Base-by-base conservation (phyloP, 257 asterid genomes). In the Nicotiana knightiana region DNA sequence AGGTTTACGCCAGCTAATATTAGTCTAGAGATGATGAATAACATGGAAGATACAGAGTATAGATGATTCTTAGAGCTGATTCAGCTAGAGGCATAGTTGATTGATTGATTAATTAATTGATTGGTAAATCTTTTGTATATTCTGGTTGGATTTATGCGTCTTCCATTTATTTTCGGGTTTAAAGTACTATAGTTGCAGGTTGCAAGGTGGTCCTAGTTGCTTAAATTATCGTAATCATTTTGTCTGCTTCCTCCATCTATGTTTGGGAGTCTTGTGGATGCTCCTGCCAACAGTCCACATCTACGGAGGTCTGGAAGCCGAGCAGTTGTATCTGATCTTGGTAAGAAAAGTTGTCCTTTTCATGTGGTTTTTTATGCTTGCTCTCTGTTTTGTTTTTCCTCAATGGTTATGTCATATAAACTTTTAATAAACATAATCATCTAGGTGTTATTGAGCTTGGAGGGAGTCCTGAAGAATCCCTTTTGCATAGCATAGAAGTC, bases 221-320 rank as follows among this genome's bases (percentile, higher is more conserved):
- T 81, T 86, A 66, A 86, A 82, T 62, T 82, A 80, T 81, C 62
- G 65, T 75, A 81, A 64, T 81, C 70, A 61, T 68, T 84, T 82
- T 83, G 84, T 43, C 55, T 9, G 61, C 66, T 71, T 68, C 96
- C 92, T 88, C 92, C 96, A 90, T 93, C 96, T 89, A 92, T 96
- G 98, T 89, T 94, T 87, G 99, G 98, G 91, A 93, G 96, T 86
- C 87, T 86, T 61, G 90, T 83, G 83, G 85, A 91, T 85, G 82
- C 82, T 83, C 93, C 97, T 85, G 83, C 70, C 83, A 90, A 86
- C 73, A 96, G 97, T 91, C 94, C 99, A 81, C 98, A 93, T 87
- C 83, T 96, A 75, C 88, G 98, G 87, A 96, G 91, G 86, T 96
- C 99, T 82, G 98, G 99, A 81, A 96, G 98, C 89, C 91, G 98